Evolutionary conservation across 2,329 filamentous ascomycete genomes (phyloP), one percentile per base, ranked within the genome.

Genomic region (Dothistroma septosporum): DNA sequence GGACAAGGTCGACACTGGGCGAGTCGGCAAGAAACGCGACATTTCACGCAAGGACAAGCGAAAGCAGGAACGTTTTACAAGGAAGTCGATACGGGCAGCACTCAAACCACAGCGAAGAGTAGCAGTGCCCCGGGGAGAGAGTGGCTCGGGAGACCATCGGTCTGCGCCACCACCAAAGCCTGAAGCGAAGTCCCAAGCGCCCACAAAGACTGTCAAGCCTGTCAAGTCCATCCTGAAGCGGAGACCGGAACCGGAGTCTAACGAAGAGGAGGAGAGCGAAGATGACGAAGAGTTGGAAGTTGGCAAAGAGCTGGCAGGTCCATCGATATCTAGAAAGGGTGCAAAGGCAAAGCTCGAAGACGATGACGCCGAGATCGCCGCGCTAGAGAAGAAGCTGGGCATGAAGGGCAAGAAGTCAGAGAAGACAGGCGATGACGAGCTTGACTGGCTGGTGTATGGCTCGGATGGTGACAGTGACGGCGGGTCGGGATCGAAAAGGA

Each of bases 351-450:
- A 84, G 67, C 78, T 97, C 4, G 87, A 85, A 0, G 81, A 90
- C 63, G 93, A 99, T 61, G 92, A 97, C 70, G 90, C 87, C 1
- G 91, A 96, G 68, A 97, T 99, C 67, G 87, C 88, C 21, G 87
- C 87, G 2, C 79, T 97, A 33, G 94, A 99, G 77, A 92, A 88
- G 74, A 95, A 90, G 70, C 78, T 99, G 2, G 93, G 94, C 0
- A 82, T 97, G 35, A 90, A 87, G 71, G 85, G 86, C 24, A 88
- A 88, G 62, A 95, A 91, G 70, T 87, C 84, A 33, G 88, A 89
- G 66, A 63, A 61, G 32, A 91, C 92, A 68, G 83, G 85, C 21
- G 90, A 96, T 7, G 92, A 97, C 71, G 93, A 92, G 0, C 77
- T 97, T 1, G 91, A 87, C 47, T 88, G 90, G 58, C 75, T 99